Evolutionary conservation across 176 grass and related monocot genomes (phyloP).

Genomic region (Oryza punctata): DNA sequence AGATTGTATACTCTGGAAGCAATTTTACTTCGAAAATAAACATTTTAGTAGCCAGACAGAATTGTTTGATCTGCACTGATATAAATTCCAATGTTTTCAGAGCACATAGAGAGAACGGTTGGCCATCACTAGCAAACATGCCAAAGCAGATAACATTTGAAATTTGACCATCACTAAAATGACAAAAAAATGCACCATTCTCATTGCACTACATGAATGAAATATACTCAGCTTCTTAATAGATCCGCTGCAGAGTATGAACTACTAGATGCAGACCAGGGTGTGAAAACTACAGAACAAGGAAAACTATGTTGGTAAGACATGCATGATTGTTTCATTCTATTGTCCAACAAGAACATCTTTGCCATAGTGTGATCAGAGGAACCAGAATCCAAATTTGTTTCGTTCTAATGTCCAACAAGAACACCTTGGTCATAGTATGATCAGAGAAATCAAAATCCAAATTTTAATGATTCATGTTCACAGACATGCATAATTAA

Average conservation of each 20-base stretch:
- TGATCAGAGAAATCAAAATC: slow-evolving; percentile 7
- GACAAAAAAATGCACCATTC: slow-evolving; percentile 15
- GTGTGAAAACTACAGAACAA: background rate
- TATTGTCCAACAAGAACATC: background rate
- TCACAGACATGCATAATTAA: background rate
- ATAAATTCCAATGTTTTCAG: background rate
- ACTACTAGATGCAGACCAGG: background rate
- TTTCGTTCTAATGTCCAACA: slow-evolving; percentile 3
- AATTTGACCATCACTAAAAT: background rate
- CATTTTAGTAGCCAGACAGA: background rate
- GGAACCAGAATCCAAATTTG: background rate
- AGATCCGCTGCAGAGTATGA: background rate
- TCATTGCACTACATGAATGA: background rate
- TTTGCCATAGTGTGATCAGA: background rate
- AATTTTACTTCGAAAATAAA: background rate
- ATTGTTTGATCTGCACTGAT: background rate
- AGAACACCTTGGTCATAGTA: slow-evolving; percentile 3
- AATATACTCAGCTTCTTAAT: background rate
- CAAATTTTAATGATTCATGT: background rate
- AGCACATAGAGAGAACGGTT: background rate
- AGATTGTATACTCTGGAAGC: background rate
- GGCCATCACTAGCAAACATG: background rate
- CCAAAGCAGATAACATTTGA: background rate
- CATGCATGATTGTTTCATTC: background rate
- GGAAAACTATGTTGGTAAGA: background rate